Evolutionary conservation across 108 stramenopile species (phyloP), one percentile per base, ranked within the genome.

Genomic region (Epithemia pelagica): DNA sequence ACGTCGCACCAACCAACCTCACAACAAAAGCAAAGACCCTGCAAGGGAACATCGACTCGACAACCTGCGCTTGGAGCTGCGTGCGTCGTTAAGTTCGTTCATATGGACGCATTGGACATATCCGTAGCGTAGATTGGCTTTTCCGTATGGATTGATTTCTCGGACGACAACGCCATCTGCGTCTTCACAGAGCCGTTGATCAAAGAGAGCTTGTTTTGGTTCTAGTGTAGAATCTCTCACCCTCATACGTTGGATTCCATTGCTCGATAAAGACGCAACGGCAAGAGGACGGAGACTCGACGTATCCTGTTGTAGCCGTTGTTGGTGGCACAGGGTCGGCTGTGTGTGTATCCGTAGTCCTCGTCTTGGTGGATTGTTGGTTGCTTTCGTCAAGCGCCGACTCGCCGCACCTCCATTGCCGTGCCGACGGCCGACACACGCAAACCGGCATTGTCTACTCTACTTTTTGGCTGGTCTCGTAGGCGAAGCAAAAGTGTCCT

Each of bases 131-230:
- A 90, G 66, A 68, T 86, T 85, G 18, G 83, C 69, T 71, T 89
- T 94, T 20, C 92, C 92, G 64, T 87, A 87, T 27, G 85, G 87
- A 70, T 87, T 85, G 52, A 94, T 90, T 75, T 94, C 90, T 28
- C 89, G 71, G 28, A 93, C 87, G 3, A 88, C 91, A 1, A 94
- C 89, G 3, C 89, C 89, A 46, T 81, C 72, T 21, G 81, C 75
- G 68, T 89, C 87, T 27, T 87, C 82, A 20, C 82, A 79, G 53
- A 94, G 66, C 58, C 89, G 78, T 66, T 88, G 84, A 69, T 89
- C 92, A 69, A 94, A 94, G 57, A 94, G 75, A 56, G 76, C 80
- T 72, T 94, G 92, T 60, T 94, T 88, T 66, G 88, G 82, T 15
- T 75, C 37, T 46, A 46, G n/a, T n/a, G n/a, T 46, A 15, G 37